These are phyloP conservation scores for Cydonia oblonga DNA, from an alignment of 331 rosid genomes.

Conservation along the genomic window DNA sequence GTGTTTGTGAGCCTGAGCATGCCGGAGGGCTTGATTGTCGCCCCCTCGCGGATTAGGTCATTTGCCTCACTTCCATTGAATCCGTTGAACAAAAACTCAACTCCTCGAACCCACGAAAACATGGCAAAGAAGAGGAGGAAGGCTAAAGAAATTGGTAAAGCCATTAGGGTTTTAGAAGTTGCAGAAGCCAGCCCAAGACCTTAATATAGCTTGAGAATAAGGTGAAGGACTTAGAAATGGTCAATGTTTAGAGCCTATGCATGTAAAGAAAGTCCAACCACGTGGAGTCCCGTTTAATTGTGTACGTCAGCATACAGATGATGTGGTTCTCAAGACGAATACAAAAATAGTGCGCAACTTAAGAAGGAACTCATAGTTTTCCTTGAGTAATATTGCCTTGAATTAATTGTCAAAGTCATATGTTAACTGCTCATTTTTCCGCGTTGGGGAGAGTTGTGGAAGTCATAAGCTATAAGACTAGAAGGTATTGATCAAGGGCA, in stretches of 20 bases:
- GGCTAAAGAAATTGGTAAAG: slow-evolving; percentile 6
- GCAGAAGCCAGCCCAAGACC: neutral
- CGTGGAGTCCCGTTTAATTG: neutral
- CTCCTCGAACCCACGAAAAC: neutral
- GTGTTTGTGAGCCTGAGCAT: slow-evolving; percentile 41
- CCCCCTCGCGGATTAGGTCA: slow-evolving; percentile 13
- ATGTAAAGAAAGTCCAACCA: neutral
- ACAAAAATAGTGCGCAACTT: too few species aligned
- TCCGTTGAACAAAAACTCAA: slow-evolving; percentile 28
- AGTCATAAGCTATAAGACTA: too few species aligned
- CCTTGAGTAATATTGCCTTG: too few species aligned
- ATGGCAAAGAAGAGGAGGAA: slow-evolving; percentile 17
- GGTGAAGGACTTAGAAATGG: neutral
- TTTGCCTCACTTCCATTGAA: slow-evolving; percentile 16
- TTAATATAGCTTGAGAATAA: neutral
- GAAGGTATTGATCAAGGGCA: neutral
- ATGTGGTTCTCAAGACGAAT: neutral
- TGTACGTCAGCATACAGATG: neutral
- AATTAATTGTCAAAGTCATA: too few species aligned
- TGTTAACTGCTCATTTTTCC: too few species aligned
- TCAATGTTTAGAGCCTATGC: neutral
- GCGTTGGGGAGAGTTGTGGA: too few species aligned
- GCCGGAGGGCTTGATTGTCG: slow-evolving; percentile 28
- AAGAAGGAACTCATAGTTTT: too few species aligned
- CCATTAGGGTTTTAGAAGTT: slow-evolving; percentile 15